Conservation (phyloP, 371 early-diverging fungal species). For the Coemansia sp. region DNA sequence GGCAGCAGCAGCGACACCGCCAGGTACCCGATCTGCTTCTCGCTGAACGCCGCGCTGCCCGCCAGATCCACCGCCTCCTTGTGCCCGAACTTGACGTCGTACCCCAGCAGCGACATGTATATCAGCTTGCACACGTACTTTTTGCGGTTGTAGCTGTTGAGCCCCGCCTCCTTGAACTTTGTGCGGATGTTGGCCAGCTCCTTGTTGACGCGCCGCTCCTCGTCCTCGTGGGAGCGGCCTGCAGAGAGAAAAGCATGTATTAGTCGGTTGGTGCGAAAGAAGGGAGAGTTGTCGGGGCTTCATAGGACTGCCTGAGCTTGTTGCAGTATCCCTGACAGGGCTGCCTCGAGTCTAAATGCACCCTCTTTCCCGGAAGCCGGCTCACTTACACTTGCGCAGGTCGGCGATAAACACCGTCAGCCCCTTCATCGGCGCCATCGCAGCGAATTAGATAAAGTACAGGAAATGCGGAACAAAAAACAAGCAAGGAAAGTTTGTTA, state of each 20-base stretch:
- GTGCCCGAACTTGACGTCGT: constrained; percentile 97
- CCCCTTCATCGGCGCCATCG: constrained; percentile 71
- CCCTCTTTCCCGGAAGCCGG: too few relatives aligned
- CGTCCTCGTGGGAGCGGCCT: constrained; percentile 95
- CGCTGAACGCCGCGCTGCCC: constrained; percentile 86
- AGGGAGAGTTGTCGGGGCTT: not conserved
- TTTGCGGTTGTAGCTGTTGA: constrained; percentile 97
- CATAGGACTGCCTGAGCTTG: not conserved
- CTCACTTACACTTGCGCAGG: constrained; percentile 71
- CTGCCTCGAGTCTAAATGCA: too few relatives aligned
- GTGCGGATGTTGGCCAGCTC: constrained; percentile 97
- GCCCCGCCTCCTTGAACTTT: constrained; percentile 91
- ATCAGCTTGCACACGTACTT: constrained; percentile 97
- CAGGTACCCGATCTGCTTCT: constrained; percentile 97
- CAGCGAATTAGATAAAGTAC: not conserved
- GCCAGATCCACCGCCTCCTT: constrained; percentile 93
- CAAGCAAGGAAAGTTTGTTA: too few relatives aligned
- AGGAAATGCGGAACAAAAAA: not conserved
- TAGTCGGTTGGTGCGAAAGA: too few relatives aligned
- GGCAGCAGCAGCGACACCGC: constrained; percentile 88
- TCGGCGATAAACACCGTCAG: constrained; percentile 88
- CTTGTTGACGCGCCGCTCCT: constrained; percentile 97
- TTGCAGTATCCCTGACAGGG: too few relatives aligned
- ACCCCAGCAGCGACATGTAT: constrained; percentile 98
- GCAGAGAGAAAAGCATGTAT: constrained; percentile 2